These are phyloP conservation scores for Podospora pseudocomata DNA, from an alignment of 495 filamentous ascomycete genomes.

Conservation along the genomic window DNA sequence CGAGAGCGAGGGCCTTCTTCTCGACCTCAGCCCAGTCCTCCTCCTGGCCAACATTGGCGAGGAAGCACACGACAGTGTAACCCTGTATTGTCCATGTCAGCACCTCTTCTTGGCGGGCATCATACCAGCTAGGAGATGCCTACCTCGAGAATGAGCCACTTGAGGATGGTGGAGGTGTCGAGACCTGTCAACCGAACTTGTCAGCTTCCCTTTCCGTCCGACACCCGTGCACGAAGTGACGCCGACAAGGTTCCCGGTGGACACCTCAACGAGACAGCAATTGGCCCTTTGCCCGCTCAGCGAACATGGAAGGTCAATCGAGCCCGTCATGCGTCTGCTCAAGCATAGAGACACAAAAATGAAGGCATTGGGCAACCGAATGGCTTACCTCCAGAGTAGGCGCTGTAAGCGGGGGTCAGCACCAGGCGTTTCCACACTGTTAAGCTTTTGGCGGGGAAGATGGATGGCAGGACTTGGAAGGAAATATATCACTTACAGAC, in stretches of 20 bases:
- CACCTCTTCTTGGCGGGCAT: constrained; percentile 26
- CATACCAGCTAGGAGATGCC: background rate
- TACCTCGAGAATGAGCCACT: constrained; percentile 62
- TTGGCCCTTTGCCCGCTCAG: constrained; percentile 6
- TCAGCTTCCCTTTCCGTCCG: constrained; percentile 14
- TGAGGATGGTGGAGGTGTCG: constrained; percentile 56
- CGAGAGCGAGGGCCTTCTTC: constrained; percentile 65
- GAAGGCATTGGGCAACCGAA: background rate
- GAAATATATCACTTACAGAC: constrained; percentile 36
- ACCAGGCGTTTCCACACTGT: background rate
- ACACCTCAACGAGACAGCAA: background rate
- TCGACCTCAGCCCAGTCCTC: constrained; percentile 51
- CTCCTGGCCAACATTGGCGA: constrained; percentile 58
- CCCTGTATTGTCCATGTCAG: constrained; percentile 37
- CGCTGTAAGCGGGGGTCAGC: constrained; percentile 30
- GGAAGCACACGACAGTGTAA: constrained; percentile 40
- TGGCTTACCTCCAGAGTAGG: constrained; percentile 44
- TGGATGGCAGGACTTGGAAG: constrained; percentile 3
- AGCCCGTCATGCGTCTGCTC: background rate
- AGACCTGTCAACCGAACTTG: constrained; percentile 42
- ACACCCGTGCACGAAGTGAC: background rate
- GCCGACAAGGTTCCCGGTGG: constrained; percentile 5
- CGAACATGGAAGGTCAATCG: background rate
- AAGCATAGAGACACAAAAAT: background rate
- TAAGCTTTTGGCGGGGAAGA: background rate